Base-by-base conservation (phyloP, 495 filamentous ascomycete genomes). In the Melanomma pulvis-pyrius region DNA sequence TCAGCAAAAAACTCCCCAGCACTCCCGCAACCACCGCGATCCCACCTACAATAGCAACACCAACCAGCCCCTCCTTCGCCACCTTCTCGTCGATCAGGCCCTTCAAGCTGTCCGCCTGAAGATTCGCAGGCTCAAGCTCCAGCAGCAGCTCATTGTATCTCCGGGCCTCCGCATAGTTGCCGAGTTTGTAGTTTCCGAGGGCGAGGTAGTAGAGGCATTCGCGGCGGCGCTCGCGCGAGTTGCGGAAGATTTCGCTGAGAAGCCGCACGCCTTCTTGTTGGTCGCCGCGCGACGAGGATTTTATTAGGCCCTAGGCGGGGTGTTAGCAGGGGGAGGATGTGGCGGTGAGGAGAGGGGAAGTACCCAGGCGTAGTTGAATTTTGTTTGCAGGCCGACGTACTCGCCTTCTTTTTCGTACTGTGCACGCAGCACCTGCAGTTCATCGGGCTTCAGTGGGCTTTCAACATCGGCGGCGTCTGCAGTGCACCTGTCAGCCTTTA, bases 341-440 rank as follows among this genome's bases (percentile, higher is more conserved):
- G 8, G 52, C n/a, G 44, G 36, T 15, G 22, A 49, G 15, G 41
- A 63, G 19, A 28, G 21, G 53, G 50, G 28, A 52, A 82, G 46
- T 81, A 96, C 92, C 94, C 94, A 98, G 73, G 96, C 93, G 76
- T 91, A 98, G 86, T 98, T 98, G 86, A 98, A 98, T 77, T 97
- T 98, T 49, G 94, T 98, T 77, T 98, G 94, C 28, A 98, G 86
- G 49, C 93, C 92, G 17, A 97, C 96, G 78, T 93, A 96, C 70
- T 92, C 89, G 62, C 93, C 94, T 77, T 98, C 94, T 77, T 93
- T 93, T 74, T 97, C 92, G 77, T 93, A 98, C 78, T 98, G 94
- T 58, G 89, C 81, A 59, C 93, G 90, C 22, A 98, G 82, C 52
- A 98, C 93, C 74, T 92, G 86, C 57, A 98, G 87, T 75, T 98